Evolutionary conservation across 805 yeast genomes (phyloP).

Genomic region (Sungouiella thailandica): DNA sequence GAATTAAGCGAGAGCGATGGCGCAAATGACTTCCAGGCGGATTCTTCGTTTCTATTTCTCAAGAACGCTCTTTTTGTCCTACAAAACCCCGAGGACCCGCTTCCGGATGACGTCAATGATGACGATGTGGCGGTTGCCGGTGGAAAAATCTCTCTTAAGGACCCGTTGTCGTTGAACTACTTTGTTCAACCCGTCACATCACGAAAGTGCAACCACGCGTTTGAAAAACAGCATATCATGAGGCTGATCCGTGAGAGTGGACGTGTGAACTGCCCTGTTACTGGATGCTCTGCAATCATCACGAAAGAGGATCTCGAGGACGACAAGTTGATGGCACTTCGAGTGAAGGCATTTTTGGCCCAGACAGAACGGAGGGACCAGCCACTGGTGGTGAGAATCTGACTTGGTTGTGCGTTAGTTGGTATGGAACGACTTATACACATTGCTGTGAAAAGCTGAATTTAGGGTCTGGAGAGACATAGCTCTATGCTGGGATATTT

Average conservation of each 20-base stretch:
- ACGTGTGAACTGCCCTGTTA: conserved; percentile 49
- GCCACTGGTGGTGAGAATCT: conserved; percentile 7
- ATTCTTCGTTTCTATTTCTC: conserved; percentile 21
- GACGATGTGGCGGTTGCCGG: conserved; percentile 67
- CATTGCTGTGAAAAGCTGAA: too few relatives aligned
- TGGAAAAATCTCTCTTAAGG: conserved; percentile 61
- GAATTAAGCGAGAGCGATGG: conserved; percentile 3
- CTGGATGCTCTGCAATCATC: conserved; percentile 45
- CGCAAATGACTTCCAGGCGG: conserved; percentile 3
- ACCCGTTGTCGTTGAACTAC: conserved; percentile 57
- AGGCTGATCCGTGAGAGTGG: conserved; percentile 19
- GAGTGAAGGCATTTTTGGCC: conserved; percentile 40
- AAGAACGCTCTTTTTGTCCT: conserved; percentile 45
- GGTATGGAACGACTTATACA: too few relatives aligned
- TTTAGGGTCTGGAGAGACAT: too few relatives aligned
- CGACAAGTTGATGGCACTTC: conserved; percentile 51
- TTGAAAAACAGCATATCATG: conserved; percentile 45
- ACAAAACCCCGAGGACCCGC: conserved; percentile 55
- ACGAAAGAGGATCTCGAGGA: conserved; percentile 29
- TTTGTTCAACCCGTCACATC: conserved; percentile 56
- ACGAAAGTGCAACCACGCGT: conserved; percentile 55
- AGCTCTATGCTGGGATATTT: too few relatives aligned
- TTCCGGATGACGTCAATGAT: conserved; percentile 50
- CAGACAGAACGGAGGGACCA: conserved; percentile 11
- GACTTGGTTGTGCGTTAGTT: too few relatives aligned